Conservation (phyloP, 1,284 basidiomycete species). For the Vanrija humicola region DNA sequence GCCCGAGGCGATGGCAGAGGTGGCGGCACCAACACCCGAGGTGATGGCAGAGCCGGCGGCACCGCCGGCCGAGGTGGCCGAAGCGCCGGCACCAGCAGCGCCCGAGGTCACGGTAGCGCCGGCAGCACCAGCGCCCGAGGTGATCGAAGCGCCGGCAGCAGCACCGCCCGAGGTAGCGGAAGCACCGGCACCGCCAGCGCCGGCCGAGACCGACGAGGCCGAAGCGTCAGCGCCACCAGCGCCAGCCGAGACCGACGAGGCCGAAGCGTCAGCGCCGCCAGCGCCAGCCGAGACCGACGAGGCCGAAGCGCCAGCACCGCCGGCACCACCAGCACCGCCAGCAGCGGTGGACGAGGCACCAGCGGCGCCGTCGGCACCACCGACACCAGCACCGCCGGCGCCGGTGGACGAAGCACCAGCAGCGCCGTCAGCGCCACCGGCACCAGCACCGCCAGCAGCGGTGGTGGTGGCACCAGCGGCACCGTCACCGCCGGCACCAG, state of each 20-base stretch:
- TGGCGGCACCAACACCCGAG: neutral
- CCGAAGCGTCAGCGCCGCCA: neutral
- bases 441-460: neutral
- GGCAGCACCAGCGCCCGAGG: neutral
- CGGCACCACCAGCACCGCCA: neutral
- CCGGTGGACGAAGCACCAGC: neutral
- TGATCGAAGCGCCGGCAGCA: neutral
- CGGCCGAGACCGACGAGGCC: neutral
- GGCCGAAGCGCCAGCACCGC: constrained; percentile 1
- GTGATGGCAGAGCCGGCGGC: constrained; percentile 1
- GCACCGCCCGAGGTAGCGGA: neutral
- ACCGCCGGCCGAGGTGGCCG: neutral
- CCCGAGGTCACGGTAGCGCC: neutral
- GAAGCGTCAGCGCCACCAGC: neutral
- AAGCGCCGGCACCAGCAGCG: constrained; percentile 1
- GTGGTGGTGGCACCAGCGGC: neutral
- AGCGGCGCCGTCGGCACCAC: neutral
- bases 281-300: neutral
- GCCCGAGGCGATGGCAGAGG: neutral
- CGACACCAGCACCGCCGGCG: neutral
- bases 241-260: neutral
- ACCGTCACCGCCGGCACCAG: neutral
- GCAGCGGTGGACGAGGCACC: neutral
- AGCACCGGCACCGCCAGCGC: neutral
- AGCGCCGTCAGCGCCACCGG: neutral